Conservation (phyloP, 2,329 filamentous ascomycete genomes). For the Chlorencoelia australis region DNA sequence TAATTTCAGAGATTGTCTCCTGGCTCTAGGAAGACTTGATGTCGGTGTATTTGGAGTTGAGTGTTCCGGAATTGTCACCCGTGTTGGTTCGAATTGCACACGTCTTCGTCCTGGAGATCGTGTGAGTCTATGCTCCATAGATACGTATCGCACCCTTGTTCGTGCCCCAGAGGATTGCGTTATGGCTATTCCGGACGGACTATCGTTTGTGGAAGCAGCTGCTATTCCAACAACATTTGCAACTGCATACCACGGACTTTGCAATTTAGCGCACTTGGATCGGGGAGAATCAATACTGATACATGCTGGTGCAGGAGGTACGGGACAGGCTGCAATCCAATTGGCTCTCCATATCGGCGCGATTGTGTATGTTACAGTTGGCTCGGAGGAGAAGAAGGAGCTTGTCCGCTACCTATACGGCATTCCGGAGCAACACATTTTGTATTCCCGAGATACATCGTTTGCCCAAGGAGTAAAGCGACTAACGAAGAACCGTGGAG, state of each 20-base stretch:
- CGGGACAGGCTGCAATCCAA: conserved; percentile 19
- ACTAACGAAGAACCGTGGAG: conserved; percentile 15
- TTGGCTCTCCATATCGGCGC: conserved; percentile 26
- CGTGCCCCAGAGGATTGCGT: conserved; percentile 15
- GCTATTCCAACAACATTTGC: conserved; percentile 31
- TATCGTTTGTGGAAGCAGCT: conserved; percentile 31
- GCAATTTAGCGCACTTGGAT: conserved; percentile 30
- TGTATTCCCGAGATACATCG: conserved; percentile 30
- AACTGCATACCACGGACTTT: conserved; percentile 35
- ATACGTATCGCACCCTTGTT: conserved; percentile 14
- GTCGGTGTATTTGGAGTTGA: conserved; percentile 7
- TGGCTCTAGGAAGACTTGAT: conserved; percentile 22
- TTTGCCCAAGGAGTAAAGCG: conserved; percentile 25
- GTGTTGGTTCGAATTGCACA: conserved; percentile 5
- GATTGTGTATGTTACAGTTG: conserved; percentile 35
- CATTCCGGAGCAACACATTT: conserved; percentile 31
- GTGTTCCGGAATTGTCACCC: conserved; percentile 8
- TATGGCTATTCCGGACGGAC: conserved; percentile 29
- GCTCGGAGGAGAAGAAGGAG: conserved; percentile 29
- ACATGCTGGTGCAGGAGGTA: conserved; percentile 12
- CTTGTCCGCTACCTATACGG: conserved; percentile 28
- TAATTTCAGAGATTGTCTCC: conserved; percentile 36
- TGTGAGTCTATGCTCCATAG: conserved; percentile 7
- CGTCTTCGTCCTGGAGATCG: conserved; percentile 9
- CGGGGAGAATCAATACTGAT: conserved; percentile 22